Conservation (phyloP, 257 asterid species). For the Nicotiana knightiana region DNA sequence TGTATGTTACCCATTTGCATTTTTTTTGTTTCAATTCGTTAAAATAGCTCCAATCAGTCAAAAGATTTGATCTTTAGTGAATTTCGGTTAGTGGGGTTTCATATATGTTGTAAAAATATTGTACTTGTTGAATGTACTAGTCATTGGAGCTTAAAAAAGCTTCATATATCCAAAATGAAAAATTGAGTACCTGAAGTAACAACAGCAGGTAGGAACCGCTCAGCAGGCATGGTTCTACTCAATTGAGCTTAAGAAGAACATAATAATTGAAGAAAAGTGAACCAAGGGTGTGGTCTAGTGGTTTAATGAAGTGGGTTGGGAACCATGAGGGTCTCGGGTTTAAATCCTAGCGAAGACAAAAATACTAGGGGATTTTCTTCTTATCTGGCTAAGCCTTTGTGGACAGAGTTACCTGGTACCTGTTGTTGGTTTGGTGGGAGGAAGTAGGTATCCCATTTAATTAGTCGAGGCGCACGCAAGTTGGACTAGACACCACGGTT, state of each 20-base stretch:
- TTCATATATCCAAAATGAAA: neutral
- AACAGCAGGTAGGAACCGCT: neutral
- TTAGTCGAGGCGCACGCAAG: too few relatives aligned
- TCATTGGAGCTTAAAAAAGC: neutral
- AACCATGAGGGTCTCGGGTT: too few relatives aligned
- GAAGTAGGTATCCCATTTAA: too few relatives aligned
- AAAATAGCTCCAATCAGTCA: neutral
- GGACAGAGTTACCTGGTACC: too few relatives aligned
- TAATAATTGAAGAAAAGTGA: neutral
- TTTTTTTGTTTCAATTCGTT: neutral
- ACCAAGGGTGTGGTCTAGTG: neutral
- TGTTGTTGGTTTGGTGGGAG: too few relatives aligned
- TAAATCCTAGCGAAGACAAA: too few relatives aligned
- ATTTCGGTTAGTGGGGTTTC: neutral
- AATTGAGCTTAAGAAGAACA: neutral
- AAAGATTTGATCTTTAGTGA: neutral
- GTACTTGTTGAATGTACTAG: neutral
- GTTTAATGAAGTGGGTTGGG: too few relatives aligned
- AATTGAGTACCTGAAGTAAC: neutral
- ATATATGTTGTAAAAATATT: neutral
- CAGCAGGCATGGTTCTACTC: neutral
- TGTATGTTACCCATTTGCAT: neutral
- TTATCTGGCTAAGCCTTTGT: too few relatives aligned
- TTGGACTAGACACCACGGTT: too few relatives aligned
- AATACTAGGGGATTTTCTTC: too few relatives aligned